Evolutionary conservation across 1,284 basidiomycete genomes (phyloP).

Genomic region (Tilletia setariae): DNA sequence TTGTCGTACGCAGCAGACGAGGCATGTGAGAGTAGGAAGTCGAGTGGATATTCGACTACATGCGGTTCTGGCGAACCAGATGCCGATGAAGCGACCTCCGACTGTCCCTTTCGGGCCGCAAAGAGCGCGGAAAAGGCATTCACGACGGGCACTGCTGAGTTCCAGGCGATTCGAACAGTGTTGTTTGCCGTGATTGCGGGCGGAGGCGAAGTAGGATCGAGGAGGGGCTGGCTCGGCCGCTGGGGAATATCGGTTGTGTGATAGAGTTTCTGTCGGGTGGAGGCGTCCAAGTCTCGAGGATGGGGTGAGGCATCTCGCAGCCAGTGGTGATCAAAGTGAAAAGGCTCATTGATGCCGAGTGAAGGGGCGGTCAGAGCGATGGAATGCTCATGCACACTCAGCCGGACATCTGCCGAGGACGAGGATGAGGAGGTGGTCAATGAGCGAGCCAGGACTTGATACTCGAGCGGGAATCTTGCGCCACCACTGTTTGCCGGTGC

Average conservation of each 20-base stretch:
- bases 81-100: conserved; percentile 13
- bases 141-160: conserved; percentile 8
- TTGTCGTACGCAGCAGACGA: conserved; percentile 53
- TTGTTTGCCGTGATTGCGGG: not conserved
- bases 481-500: too few relatives aligned
- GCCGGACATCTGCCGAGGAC: conserved; percentile 19
- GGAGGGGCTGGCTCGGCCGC: conserved; percentile 2
- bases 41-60: conserved; percentile 55
- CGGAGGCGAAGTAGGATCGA: not conserved
- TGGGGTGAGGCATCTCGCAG: conserved; percentile 62
- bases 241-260: conserved; percentile 62
- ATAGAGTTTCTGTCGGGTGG: conserved; percentile 73
- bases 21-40: conserved; percentile 57
- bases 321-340: conserved; percentile 49
- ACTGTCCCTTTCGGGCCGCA: not conserved
- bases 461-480: too few relatives aligned
- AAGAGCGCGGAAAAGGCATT: conserved; percentile 45
- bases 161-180: not conserved
- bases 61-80: conserved; percentile 28
- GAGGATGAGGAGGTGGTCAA: too few relatives aligned
- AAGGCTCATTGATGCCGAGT: conserved; percentile 29
- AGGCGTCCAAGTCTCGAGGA: conserved; percentile 59
- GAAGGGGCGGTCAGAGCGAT: conserved; percentile 51
- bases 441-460: too few relatives aligned
- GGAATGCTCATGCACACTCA: conserved; percentile 25